Base-by-base conservation (phyloP, 2,329 filamentous ascomycete genomes). In the Diaporthe longicolla region DNA sequence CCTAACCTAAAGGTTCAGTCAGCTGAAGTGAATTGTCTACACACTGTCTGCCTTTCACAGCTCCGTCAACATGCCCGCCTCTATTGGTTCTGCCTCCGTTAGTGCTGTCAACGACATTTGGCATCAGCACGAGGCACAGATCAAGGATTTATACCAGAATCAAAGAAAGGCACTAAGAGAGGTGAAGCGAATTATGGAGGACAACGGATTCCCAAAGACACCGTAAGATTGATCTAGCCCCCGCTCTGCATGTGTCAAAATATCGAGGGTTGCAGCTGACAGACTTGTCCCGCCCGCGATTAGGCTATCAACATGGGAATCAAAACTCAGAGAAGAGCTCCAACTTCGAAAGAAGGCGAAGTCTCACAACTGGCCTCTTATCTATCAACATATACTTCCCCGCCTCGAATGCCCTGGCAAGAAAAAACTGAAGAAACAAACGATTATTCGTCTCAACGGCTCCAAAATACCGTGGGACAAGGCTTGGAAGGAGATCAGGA, bases 401-500 rank as follows among this genome's bases (percentile, higher is more conserved):
- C 37, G 37, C 58, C 58, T 61, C 10, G 58, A 61, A 21, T 37
- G 21, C 15, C 58, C 58, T 6, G 21, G 15, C 3, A 43, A 45
- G 37, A 61, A 61, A 29, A 7, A 9, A 7, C 24, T 61, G 2
- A 61, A 45, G 15, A 61, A 15, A 3, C 11, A 45, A 8, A 61
- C 37, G 11, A 21, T 43, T 7, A 43, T 61, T 29, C n/a, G 15
- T 19, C 58, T 61, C 0, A 61, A 48, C 9, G 21, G 8, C 8
- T 29, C 40, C 17, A 3, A 29, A 13, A 63, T 63, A 19, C 24
- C 40, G 5, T 48, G 40, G 59, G 24, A 63, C 8, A 63, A 63
- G 59, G 59, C 59, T 48, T 63, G 40, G 59, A 63, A 63, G 17
- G 59, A 63, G 9, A 63, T 63, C 4, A 45, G 59, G 29, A 45